Evolutionary conservation across 2,329 filamentous ascomycete species (phyloP), one percentile per base, ranked within the genome.

Genomic region (Thielaviopsis ethacetica): DNA sequence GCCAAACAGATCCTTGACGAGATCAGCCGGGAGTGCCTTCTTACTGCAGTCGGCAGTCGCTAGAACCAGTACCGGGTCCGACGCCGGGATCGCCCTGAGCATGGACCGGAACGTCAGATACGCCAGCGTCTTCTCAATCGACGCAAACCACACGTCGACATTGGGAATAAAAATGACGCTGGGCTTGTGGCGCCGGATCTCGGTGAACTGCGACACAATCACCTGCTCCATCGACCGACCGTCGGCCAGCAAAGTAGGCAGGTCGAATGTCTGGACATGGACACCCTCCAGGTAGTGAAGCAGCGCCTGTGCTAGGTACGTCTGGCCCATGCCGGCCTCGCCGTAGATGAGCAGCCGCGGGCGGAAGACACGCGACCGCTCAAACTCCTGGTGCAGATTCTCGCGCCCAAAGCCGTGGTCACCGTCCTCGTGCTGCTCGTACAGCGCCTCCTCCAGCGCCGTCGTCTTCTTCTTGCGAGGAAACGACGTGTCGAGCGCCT

Each of bases 151-250:
- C 7, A 85, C 80, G 64, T 95, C 87, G 54, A 97, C 81, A 64
- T 90, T 85, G 1, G 93, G 91, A 51, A 98, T 86, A 70, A 91
- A 97, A 56, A 98, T 93, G 44, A 97, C 88, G 68, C 90, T 94
- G 0, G 93, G 93, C 69, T 95, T 96, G 68, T 96, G 90, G 44
- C 91, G 84, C 69, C 91, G 88, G 44, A 95, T 88, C 72, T 97
- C 93, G 0, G 88, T 84, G 67, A 98, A 97, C 7, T 95, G 77
- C 64, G 91, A 85, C 13, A 95, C 89, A 63, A 98, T 83, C 10
- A 91, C 88, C 64, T 93, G 87, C 72, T 97, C 93, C 17, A 86
- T 80, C 1, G 88, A 83, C 74, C 88, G 81, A 62, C 86, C 84
- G 68, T 98, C 93, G 60, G 86, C 88, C 61, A 95, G 77, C 59